These are phyloP conservation scores for Linum lewisii DNA, from an alignment of 345 rosid species.

Conservation along the genomic window DNA sequence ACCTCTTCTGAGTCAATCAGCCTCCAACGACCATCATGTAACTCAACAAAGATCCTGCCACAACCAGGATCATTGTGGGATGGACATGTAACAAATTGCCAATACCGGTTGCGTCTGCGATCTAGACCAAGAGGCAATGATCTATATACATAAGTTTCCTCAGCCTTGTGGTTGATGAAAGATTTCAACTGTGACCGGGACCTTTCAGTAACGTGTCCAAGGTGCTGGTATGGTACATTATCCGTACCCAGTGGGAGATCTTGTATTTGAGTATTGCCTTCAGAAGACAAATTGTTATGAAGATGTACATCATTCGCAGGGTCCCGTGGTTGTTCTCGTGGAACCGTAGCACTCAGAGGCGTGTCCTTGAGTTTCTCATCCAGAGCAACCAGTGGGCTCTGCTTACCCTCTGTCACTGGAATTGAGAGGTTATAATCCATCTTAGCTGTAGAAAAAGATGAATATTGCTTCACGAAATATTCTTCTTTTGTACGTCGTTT, in stretches of 20 bases:
- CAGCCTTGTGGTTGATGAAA: constrained; percentile 70
- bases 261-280: constrained; percentile 44
- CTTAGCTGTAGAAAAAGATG: constrained; percentile 37
- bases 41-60: constrained; percentile 80
- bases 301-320: constrained; percentile 25
- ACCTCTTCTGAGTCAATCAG: constrained; percentile 80
- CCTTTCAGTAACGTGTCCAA: constrained; percentile 52
- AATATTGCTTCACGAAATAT: constrained; percentile 32
- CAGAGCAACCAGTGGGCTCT: constrained; percentile 32
- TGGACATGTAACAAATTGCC: constrained; percentile 68
- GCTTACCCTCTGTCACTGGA: constrained; percentile 32
- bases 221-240: constrained; percentile 44
- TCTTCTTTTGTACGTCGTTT: constrained; percentile 78
- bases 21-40: constrained; percentile 66
- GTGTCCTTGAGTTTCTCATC: constrained; percentile 24
- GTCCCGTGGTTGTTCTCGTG: constrained; percentile 33
- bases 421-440: constrained; percentile 30
- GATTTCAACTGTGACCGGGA: constrained; percentile 65
- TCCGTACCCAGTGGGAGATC: constrained; percentile 45
- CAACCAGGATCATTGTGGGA: constrained; percentile 74
- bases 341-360: constrained; percentile 22
- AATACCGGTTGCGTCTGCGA: constrained; percentile 80
- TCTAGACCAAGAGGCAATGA: constrained; percentile 89
- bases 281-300: constrained; percentile 26
- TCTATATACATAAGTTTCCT: constrained; percentile 59